These are phyloP conservation scores for Geotrichum phurueaensis DNA, from an alignment of 1,139 yeast species.

Conservation along the genomic window DNA sequence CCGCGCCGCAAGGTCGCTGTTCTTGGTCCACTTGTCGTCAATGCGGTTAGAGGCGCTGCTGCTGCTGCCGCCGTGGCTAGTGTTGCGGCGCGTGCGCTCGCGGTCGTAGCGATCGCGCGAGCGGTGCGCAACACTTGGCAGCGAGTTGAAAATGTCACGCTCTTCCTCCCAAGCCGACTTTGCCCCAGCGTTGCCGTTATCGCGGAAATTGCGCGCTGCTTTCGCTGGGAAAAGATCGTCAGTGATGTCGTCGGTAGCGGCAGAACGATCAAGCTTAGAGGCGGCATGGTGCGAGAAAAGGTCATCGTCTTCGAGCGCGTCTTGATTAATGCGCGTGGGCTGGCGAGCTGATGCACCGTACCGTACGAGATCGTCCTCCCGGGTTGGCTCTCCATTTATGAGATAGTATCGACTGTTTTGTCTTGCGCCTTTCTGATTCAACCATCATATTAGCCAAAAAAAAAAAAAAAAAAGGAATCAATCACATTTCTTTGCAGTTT, in stretches of 20 bases:
- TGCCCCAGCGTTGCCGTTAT: not conserved
- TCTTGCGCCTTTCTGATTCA: slow-evolving; percentile 44
- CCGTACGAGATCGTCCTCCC: slow-evolving; percentile 34
- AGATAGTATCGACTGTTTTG: slow-evolving; percentile 61
- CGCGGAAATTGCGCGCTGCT: not conserved
- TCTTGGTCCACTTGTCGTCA: not conserved
- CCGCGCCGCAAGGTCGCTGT: not conserved
- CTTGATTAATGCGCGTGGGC: not conserved
- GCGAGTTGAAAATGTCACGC: not conserved
- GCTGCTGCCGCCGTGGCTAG: not conserved
- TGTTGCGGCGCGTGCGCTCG: not conserved
- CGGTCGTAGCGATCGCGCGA: not conserved
- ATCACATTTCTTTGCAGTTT: not conserved
- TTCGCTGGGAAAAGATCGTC: not conserved
- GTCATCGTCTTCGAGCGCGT: not conserved
- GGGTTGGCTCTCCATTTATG: slow-evolving; percentile 68
- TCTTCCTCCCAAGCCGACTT: too few species aligned
- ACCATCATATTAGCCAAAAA: not conserved
- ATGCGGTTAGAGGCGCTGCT: not conserved
- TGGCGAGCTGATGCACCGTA: slow-evolving; percentile 1
- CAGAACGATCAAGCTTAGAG: not conserved
- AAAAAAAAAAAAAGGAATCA: not conserved
- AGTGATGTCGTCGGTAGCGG: not conserved
- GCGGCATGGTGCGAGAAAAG: not conserved
- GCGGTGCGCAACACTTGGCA: not conserved